Conservation (phyloP, 2,329 filamentous ascomycete species). For the Cladophialophora exuberans region DNA sequence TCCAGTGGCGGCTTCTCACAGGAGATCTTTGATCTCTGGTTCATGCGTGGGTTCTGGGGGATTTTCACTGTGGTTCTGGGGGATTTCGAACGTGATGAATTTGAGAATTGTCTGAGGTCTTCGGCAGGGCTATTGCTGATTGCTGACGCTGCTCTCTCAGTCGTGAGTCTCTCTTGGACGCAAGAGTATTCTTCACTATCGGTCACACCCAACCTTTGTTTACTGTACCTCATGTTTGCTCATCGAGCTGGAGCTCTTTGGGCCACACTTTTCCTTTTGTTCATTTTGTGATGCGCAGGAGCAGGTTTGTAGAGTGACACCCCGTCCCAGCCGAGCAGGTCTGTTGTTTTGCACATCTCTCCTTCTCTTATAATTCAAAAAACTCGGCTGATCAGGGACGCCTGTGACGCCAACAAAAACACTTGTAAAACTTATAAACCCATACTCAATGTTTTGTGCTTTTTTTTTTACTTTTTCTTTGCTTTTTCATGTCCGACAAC, state of each 20-base stretch:
- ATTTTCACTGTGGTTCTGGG: background rate
- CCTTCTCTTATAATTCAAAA: slow-evolving; percentile 1
- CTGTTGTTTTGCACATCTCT: slow-evolving; percentile 1
- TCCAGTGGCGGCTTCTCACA: background rate
- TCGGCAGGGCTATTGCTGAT: slow-evolving; percentile 28
- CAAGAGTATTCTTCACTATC: slow-evolving; percentile 12
- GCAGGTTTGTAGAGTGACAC: slow-evolving; percentile 14
- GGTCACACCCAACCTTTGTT: slow-evolving; percentile 2
- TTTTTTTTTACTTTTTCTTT: slow-evolving; percentile 8
- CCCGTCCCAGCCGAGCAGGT: slow-evolving; percentile 9
- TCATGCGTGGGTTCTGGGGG: background rate
- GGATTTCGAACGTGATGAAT: too few relatives aligned
- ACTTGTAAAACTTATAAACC: slow-evolving; percentile 23
- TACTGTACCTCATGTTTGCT: background rate
- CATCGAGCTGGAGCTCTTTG: background rate
- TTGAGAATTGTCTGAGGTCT: slow-evolving; percentile 19
- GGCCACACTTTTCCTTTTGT: too few relatives aligned
- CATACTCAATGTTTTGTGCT: slow-evolving; percentile 20
- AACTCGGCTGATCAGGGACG: slow-evolving; percentile 18
- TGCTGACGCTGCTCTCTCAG: slow-evolving; percentile 19
- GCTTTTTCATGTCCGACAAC: background rate
- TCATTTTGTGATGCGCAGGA: slow-evolving; percentile 11
- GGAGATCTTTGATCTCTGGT: background rate
- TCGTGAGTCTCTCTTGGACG: slow-evolving; percentile 19
- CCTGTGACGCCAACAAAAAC: slow-evolving; percentile 23